Evolutionary conservation across 2,329 filamentous ascomycete species (phyloP).

Genomic region (Rhynchosporium graminicola): DNA sequence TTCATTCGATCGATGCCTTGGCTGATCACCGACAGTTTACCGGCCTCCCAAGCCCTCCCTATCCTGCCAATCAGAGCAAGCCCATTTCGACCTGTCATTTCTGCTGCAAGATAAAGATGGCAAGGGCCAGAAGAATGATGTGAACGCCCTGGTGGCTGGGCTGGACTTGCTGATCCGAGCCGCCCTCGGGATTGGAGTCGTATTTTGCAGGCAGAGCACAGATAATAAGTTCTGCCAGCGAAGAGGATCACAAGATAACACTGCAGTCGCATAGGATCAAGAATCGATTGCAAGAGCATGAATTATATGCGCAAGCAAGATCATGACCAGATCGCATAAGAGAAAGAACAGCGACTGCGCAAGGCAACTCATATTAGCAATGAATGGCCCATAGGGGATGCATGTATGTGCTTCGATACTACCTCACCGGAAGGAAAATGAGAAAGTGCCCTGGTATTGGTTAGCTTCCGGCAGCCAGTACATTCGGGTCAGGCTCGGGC

Average conservation of each 20-base stretch:
- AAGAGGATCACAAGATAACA: not conserved
- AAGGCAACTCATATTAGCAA: not conserved
- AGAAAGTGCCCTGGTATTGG: not conserved
- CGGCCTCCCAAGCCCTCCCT: not conserved
- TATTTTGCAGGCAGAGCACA: not conserved
- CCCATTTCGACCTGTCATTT: slow-evolving; percentile 13
- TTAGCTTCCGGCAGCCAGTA: slow-evolving; percentile 4
- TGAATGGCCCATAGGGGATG: not conserved
- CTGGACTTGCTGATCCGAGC: slow-evolving; percentile 8
- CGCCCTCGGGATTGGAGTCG: not conserved
- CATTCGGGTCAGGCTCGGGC: not conserved
- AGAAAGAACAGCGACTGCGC: not conserved
- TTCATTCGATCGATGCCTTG: slow-evolving; percentile 2
- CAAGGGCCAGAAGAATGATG: not conserved
- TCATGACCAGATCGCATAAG: not conserved
- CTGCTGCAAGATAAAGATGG: slow-evolving; percentile 10
- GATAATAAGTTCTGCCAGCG: not conserved
- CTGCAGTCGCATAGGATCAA: too few species aligned
- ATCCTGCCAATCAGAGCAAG: not conserved
- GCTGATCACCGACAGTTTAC: slow-evolving; percentile 5
- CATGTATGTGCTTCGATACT: not conserved
- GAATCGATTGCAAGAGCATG: not conserved
- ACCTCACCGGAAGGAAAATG: not conserved
- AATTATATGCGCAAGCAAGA: not conserved
- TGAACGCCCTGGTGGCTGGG: slow-evolving; percentile 13